Percentiles rank a stretch among this genome's conserved stretches.
Evolutionary conservation across 495 filamentous ascomycete species (phyloP).

Genomic region (Sporormia fimetaria): DNA sequence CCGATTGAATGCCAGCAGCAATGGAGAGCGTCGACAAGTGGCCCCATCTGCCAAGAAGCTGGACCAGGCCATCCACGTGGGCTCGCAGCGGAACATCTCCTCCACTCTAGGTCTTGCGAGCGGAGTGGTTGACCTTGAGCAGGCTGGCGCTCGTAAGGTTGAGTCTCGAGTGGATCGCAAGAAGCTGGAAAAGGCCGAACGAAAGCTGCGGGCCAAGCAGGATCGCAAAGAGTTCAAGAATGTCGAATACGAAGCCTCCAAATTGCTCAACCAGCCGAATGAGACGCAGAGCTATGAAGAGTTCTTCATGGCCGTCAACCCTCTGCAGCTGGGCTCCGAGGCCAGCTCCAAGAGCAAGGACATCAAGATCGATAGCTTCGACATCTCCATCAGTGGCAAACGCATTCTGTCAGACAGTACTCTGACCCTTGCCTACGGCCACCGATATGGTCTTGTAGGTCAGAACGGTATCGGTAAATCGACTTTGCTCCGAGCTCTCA

Average conservation of each 20-base stretch:
- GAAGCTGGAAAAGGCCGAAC: constrained; percentile 98
- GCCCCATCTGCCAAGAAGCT: constrained; percentile 70
- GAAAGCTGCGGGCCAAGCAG: constrained; percentile 96
- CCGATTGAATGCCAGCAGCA: constrained; percentile 60
- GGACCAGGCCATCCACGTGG: constrained; percentile 92
- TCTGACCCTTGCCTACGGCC: constrained; percentile 82
- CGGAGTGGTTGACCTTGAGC: constrained; percentile 81
- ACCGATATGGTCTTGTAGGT: constrained; percentile 93
- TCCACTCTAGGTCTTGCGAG: constrained; percentile 83
- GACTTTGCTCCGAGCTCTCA: constrained; percentile 82
- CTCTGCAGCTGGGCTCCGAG: constrained; percentile 70
- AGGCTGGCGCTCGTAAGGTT: constrained; percentile 80
- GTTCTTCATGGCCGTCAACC: constrained; percentile 99
- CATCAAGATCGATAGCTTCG: constrained; percentile 93
- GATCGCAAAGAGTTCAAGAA: constrained; percentile 97
- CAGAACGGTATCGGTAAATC: constrained; percentile 99
- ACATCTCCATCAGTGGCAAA: constrained; percentile 80
- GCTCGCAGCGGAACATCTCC: constrained; percentile 86
- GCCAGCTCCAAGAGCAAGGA: constrained; percentile 84
- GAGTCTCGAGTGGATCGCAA: constrained; percentile 96
- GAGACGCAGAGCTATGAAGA: constrained; percentile 94
- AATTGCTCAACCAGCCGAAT: constrained; percentile 69
- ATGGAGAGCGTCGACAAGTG: constrained; percentile 56
- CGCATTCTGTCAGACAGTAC: constrained; percentile 84
- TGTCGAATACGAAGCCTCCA: constrained; percentile 93